Evolutionary conservation across 2,329 filamentous ascomycete genomes (phyloP).

Genomic region (Colletotrichum sp.): DNA sequence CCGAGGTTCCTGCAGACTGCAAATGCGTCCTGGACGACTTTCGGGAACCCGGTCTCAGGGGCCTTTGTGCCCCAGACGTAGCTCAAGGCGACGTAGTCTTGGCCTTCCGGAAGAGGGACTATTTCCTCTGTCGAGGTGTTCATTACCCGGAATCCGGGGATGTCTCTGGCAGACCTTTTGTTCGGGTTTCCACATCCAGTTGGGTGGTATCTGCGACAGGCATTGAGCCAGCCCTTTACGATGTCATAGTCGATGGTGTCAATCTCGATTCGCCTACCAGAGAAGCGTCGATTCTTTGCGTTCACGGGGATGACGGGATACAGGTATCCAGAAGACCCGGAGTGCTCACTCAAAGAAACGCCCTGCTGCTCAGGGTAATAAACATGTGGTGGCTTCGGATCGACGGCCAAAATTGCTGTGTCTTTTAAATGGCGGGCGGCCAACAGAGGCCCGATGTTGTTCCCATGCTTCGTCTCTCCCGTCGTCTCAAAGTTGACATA

Average conservation of each 20-base stretch:
- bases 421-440: not conserved
- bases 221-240: not conserved
- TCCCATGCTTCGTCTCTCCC: not conserved
- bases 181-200: not conserved
- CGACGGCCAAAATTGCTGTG: not conserved
- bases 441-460: not conserved
- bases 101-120: not conserved
- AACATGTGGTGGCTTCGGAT: not conserved
- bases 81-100: slow-evolving; percentile 33
- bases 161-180: not conserved
- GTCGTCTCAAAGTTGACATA: not conserved
- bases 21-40: slow-evolving; percentile 27
- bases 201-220: not conserved
- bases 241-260: not conserved
- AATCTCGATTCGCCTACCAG: not conserved
- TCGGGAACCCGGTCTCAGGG: not conserved
- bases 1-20: slow-evolving; percentile 34
- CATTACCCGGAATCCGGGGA: not conserved
- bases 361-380: not conserved
- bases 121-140: not conserved
- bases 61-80: slow-evolving; percentile 34
- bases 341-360: not conserved
- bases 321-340: not conserved
- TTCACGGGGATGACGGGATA: not conserved
- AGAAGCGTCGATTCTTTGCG: not conserved